Base-by-base conservation (phyloP, 2,329 filamentous ascomycete genomes). In the Claviceps quebecensis region DNA sequence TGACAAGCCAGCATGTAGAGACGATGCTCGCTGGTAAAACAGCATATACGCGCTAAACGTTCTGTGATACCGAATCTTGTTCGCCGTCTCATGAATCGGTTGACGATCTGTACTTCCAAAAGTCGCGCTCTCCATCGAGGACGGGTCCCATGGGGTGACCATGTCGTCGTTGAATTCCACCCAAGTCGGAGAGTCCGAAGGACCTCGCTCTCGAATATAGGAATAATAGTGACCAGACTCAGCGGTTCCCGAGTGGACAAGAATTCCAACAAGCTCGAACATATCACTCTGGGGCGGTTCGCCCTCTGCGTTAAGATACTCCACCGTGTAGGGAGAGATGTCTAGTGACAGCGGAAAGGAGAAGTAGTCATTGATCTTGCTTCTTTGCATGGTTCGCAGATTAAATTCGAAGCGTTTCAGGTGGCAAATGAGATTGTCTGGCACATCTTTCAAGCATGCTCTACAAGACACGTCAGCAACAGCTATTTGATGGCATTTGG, bases 201-300 rank as follows among this genome's bases (percentile, higher is more conserved):
- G 73, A 19, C 87, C 81, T 17, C 89, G 78, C 64, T 95, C 86
- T 50, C 88, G 85, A 56, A 94, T 88, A 64, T 89, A 97, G 0
- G 91, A 97, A 68, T 96, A 97, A 68, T 98, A 98, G 65, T 98
- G 93, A 0, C 93, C 93, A 29, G 88, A 91, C 62, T 96, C 88
- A 13, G 91, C 89, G 2, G 86, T 95, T 16, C 93, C 93, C 14
- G 86, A 85, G 64, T 98, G 93, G 1, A 98, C 88, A 17, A 98
- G 80, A 45, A 98, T 81, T 2, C 93, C 93, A n/a, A 95, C 90
- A 3, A 98, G 76, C 65, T 96, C 88, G 60, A 97, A 98, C 0
- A 86, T 66, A 65, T 98, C 93, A 40, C 83, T 77, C 45, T 40
- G 48, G 3, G 78, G 67, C 4, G 69, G 67, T 3, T 75, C 70